Evolutionary conservation across 139 green algal species (phyloP).

Genomic region (Eudorina sp.): DNA sequence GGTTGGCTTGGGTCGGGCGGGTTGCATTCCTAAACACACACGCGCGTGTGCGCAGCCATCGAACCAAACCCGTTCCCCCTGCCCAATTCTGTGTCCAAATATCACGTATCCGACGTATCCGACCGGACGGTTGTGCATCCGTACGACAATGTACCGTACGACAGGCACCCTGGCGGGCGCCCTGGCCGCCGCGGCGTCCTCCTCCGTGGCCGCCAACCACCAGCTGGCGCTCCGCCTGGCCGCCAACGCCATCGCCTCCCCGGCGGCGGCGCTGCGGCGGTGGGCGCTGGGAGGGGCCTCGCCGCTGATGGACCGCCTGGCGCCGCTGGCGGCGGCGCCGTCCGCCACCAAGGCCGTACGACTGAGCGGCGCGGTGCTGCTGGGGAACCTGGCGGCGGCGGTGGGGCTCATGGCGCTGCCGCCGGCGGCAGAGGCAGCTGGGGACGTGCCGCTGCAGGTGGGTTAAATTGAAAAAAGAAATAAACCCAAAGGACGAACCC

Average conservation of each 20-base stretch:
- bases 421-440: not conserved
- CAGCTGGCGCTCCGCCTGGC: conserved; percentile 75
- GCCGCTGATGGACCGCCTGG: conserved; percentile 4
- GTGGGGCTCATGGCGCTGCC: conserved; percentile 49
- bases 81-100: no score
- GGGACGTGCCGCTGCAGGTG: conserved; percentile 64
- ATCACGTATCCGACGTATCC: no score
- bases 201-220: conserved; percentile 62
- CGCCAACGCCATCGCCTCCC: conserved; percentile 74
- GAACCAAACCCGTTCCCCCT: no score
- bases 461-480: conserved; percentile 10
- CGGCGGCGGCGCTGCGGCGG: conserved; percentile 56
- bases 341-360: conserved; percentile 72
- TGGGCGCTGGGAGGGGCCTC: conserved; percentile 2
- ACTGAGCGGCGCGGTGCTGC: conserved; percentile 72
- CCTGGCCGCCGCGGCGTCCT: conserved; percentile 57
- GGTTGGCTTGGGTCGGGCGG: no score
- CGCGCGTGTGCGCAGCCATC: no score
- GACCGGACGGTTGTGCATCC: no score
- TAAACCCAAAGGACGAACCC: no score
- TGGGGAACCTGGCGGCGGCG: conserved; percentile 75
- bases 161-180: conserved; percentile 54
- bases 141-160: no score
- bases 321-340: not conserved
- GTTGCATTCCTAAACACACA: no score